phyloP scores from a whole-genome alignment of 495 filamentous ascomycete species.

The Aspergillus carlsbadensis region DNA sequence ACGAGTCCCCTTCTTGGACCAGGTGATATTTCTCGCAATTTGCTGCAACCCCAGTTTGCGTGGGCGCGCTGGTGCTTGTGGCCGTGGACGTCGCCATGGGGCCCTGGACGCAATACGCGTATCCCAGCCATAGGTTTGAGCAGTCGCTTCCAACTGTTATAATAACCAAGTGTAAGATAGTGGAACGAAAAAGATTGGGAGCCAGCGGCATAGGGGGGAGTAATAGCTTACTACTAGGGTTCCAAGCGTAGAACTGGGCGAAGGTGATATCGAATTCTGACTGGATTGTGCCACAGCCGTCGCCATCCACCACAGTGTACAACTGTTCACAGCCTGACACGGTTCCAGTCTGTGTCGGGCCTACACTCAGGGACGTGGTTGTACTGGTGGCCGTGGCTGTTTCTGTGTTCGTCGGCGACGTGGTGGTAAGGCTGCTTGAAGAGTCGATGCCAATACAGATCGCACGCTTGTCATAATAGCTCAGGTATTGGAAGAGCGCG shows the following conservation, averaged over 20 bases:
- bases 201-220: too few species aligned
- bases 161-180: too few species aligned
- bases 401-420: too few species aligned
- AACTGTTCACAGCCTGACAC: not conserved
- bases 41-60: slow-evolving; percentile 1
- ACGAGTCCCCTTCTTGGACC: slow-evolving; percentile 31
- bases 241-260: not conserved
- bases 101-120: too few species aligned
- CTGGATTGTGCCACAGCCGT: not conserved
- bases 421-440: not conserved
- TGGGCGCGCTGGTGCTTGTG: not conserved
- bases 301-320: not conserved
- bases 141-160: too few species aligned
- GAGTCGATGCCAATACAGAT: not conserved
- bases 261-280: not conserved
- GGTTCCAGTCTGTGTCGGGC: not conserved
- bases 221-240: not conserved
- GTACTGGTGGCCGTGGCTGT: too few species aligned
- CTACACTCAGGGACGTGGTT: not conserved
- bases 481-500: not conserved
- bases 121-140: too few species aligned
- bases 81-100: not conserved
- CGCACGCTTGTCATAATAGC: not conserved
- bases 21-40: slow-evolving; percentile 39
- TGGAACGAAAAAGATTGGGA: too few species aligned